phyloP scores from a whole-genome alignment of 805 yeast species.

The Candida nitratophila region DNA sequence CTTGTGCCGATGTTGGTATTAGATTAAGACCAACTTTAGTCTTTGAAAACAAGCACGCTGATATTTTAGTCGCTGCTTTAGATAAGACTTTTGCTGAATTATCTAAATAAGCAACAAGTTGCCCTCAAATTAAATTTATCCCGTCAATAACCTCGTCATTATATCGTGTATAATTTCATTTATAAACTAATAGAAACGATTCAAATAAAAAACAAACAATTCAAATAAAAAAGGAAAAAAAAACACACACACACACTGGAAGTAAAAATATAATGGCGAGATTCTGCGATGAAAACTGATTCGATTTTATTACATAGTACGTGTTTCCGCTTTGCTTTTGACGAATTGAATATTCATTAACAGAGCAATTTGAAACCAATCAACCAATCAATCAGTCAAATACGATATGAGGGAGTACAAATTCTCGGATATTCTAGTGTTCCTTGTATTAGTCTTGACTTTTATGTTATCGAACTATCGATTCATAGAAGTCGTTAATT shows the following conservation, averaged over 20 bases:
- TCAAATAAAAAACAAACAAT: conserved; percentile 17
- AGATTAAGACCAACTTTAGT: conserved; percentile 77
- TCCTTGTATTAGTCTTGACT: conserved; percentile 13
- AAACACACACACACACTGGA: too few species aligned
- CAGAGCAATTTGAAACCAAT: too few species aligned
- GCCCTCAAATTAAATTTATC: neutral
- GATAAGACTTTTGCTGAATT: conserved; percentile 27
- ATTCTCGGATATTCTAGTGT: conserved; percentile 21
- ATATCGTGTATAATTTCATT: too few species aligned
- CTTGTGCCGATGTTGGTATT: conserved; percentile 73
- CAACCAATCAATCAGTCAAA: neutral
- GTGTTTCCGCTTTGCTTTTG: too few species aligned
- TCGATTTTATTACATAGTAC: too few species aligned
- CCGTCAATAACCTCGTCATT: too few species aligned
- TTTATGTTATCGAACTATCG: conserved; percentile 22
- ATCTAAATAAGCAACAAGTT: conserved; percentile 2
- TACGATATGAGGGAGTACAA: conserved; percentile 28
- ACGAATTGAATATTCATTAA: too few species aligned
- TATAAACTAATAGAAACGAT: neutral
- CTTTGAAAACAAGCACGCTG: conserved; percentile 77
- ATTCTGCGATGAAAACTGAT: too few species aligned
- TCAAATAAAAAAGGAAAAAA: too few species aligned
- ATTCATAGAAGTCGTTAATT: conserved; percentile 9
- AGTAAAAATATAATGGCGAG: too few species aligned
- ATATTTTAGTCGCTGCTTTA: conserved; percentile 44